These are phyloP conservation scores for Diplodia mutila DNA, from an alignment of 2,329 filamentous ascomycete genomes.

Conservation along the genomic window DNA sequence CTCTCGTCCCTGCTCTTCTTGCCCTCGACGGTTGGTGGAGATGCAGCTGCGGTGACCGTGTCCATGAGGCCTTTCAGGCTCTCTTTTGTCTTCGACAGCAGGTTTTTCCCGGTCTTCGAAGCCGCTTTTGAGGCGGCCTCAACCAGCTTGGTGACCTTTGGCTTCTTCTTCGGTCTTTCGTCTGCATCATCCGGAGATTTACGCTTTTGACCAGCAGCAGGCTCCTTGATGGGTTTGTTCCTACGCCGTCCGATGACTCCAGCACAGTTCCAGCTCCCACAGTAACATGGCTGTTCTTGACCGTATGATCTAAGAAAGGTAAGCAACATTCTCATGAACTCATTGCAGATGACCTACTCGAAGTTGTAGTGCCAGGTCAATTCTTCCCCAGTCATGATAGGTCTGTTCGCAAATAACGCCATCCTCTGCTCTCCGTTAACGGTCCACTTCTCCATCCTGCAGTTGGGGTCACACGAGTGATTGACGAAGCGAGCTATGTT, in stretches of 20 bases:
- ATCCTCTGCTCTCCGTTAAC: constrained; percentile 92
- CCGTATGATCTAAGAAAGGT: constrained; percentile 39
- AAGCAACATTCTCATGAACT: background rate
- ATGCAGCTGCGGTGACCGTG: background rate
- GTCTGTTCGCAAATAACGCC: constrained; percentile 89
- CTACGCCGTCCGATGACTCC: constrained; percentile 63
- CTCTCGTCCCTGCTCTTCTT: constrained; percentile 22
- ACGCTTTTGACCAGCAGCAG: constrained; percentile 18
- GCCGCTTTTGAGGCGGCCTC: constrained; percentile 18
- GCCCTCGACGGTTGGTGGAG: background rate
- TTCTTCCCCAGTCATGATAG: constrained; percentile 93
- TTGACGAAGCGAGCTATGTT: constrained; percentile 98
- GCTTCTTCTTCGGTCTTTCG: constrained; percentile 23
- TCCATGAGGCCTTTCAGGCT: constrained; percentile 13
- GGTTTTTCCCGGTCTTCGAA: constrained; percentile 10
- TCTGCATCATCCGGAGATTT: constrained; percentile 12
- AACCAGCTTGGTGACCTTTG: constrained; percentile 17
- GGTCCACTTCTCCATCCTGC: constrained; percentile 97
- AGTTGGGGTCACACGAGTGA: constrained; percentile 95
- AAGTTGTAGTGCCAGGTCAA: constrained; percentile 91
- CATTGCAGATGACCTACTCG: constrained; percentile 52
- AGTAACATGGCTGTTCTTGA: constrained; percentile 66
- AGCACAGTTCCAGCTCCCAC: constrained; percentile 63
- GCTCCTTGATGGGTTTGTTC: constrained; percentile 43
- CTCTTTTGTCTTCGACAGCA: constrained; percentile 23